phyloP scores from a whole-genome alignment of 2,329 filamentous ascomycete genomes.

The Fusarium haematococcum region DNA sequence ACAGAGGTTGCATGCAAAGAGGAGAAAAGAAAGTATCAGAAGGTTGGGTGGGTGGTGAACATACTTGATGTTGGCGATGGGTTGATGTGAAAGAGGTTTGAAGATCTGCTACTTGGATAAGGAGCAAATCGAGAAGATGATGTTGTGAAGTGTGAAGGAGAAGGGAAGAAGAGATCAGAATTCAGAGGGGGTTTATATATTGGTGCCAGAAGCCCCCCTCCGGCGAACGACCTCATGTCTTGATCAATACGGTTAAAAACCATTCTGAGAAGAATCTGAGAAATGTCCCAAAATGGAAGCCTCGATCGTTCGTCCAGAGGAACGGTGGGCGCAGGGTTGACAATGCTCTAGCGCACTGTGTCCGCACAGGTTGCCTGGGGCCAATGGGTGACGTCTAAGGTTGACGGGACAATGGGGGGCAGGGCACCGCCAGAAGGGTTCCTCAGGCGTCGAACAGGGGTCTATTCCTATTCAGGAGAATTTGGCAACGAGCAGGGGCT shows the following conservation, averaged over 20 bases:
- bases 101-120: not conserved
- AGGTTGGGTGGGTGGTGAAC: not conserved
- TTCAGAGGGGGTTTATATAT: conserved; percentile 4
- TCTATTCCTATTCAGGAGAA: not conserved
- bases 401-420: conserved; percentile 3
- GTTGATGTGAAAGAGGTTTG: not conserved
- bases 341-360: not conserved
- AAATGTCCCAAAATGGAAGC: not conserved
- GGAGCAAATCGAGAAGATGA: not conserved
- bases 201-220: not conserved
- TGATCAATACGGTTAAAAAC: conserved; percentile 4
- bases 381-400: not conserved
- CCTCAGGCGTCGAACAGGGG: not conserved
- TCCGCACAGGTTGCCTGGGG: not conserved
- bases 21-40: not conserved
- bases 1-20: not conserved
- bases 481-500: not conserved
- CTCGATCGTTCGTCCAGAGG: not conserved
- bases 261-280: not conserved
- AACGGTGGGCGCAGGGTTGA: not conserved
- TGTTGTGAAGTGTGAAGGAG: not conserved
- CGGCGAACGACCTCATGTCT: not conserved
- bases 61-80: not conserved
- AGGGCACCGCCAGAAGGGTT: not conserved
- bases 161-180: not conserved